Base-by-base conservation (phyloP, 2,329 filamentous ascomycete genomes). In the Cryphonectria parasitica region DNA sequence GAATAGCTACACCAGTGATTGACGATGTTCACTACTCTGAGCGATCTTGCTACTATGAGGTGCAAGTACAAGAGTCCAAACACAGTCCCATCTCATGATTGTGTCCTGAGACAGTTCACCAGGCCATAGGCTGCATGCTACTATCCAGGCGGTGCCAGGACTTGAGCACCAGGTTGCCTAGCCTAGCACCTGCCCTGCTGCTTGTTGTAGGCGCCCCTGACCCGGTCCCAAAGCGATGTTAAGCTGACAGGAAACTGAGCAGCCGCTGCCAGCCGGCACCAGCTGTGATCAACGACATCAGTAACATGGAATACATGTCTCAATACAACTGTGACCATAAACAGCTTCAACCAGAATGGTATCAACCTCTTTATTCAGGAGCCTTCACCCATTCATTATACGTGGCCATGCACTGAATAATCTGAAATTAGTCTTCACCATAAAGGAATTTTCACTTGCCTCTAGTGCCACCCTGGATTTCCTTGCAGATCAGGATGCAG, bases 211-310 rank as follows among this genome's bases (percentile, higher is more conserved):
- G 41, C 41, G 13, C 56, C 61, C 61, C 61, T 31, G 39, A 25
- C 25, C 39, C 28, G 25, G 41, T n/a, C 61, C 15, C 25, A n/a
- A 15, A 28, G 61, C 13, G 11, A 7, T 28, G 61, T n/a, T 31
- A 15, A 17, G 63, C 22, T 52, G 45, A 11, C 5, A 22, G 25
- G 25, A 28, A 19, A 54, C 31, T 22, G 25, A n/a, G 22, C 45
- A 49, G 36, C n/a, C 19, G 41, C 2, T 28, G 22, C 63, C 63
- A 65, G 63, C 41, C 8, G 63, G 4, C n/a, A 8, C 28, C 63
- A 65, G 63, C 63, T 65, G 63, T 28, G 43, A 6, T 31, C 19
- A 17, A 58, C 54, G 25, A 58, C 54, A 58, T 58, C 28, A 19
- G 13, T 31, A 17, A n/a, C 49, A 54, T 54, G 4, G 22, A 54